Base-by-base conservation (phyloP, 2,329 filamentous ascomycete genomes). In the Alternaria ethzedia region DNA sequence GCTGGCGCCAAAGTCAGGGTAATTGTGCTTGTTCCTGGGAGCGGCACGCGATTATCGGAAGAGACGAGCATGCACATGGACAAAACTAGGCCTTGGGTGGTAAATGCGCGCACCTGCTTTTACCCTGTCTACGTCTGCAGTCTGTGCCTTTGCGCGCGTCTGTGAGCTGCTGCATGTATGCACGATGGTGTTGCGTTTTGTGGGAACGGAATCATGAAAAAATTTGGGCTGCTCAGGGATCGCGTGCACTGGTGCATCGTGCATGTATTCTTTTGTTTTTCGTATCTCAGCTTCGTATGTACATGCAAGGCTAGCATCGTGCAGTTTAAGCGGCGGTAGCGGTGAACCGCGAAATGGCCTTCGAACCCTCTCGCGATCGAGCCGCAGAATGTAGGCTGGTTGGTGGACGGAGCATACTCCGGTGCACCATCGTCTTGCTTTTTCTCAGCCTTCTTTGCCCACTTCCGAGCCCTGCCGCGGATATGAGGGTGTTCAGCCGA, bases 401-500 rank as follows among this genome's bases (percentile, higher is more conserved):
- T 2, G n/a, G 8, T 25, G 28, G 20, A 17, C 49, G 49, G 30
- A 52, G 49, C 2, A 13, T 12, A 36, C 13, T 52, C 49, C 49
- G 49, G 6, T 52, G 49, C 54, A 47, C 41, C 30, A 13, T 51
- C 21, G 43, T 13, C 20, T 41, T 54, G 41, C 41, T 59, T 59
- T 57, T 54, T 45, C 49, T 20, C 26, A 51, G 21, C 28, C 41
- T 54, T 54, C 32, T 54, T 25, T 32, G 32, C 20, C 36, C 28
- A 17, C 26, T 21, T 46, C 49, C 41, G 57, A 52, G n/a, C 21
- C 44, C 41, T 21, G 26, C 58, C 58, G 51, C 32, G 28, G 28
- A 7, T 17, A 59, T 20, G 28, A 28, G 30, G 47, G 59, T 41
- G 59, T 54, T 59, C 59, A 62, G 59, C 55, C 59, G 59, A 57